Evolutionary conservation across 352 stramenopile genomes (phyloP).

Genomic region (Plasmopara halstedii): DNA sequence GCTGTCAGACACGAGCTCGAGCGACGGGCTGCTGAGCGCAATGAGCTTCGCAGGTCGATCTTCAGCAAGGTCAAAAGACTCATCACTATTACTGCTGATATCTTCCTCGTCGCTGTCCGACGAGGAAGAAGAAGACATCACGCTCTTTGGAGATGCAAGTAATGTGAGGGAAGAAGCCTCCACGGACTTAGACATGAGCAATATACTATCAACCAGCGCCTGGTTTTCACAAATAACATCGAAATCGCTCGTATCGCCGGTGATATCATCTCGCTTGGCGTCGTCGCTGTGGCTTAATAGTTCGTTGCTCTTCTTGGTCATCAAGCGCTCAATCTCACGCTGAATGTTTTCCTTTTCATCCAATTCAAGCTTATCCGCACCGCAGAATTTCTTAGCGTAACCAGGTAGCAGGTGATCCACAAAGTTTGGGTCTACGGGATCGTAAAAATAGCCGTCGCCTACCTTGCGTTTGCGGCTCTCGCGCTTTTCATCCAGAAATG

Average conservation of each 20-base stretch:
- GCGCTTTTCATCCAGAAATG: conserved; percentile 77
- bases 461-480: conserved; percentile 80
- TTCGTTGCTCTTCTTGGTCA: conserved; percentile 60
- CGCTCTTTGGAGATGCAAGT: conserved; percentile 56
- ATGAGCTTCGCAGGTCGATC: conserved; percentile 24
- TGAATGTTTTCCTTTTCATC: conserved; percentile 82
- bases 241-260: conserved; percentile 15
- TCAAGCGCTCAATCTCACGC: conserved; percentile 73
- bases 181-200: conserved; percentile 70
- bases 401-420: conserved; percentile 75
- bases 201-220: conserved; percentile 65
- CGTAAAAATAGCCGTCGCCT: conserved; percentile 76
- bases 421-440: conserved; percentile 80
- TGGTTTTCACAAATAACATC: conserved; percentile 50
- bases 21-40: conserved; percentile 26
- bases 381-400: conserved; percentile 76
- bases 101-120: conserved; percentile 44
- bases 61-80: conserved; percentile 28
- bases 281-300: conserved; percentile 19
- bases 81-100: conserved; percentile 25
- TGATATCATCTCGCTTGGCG: conserved; percentile 16
- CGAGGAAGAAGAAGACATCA: conserved; percentile 36
- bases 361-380: conserved; percentile 45
- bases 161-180: conserved; percentile 42
- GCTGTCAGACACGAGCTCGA: conserved; percentile 71